Evolutionary conservation across 768 basidiomycete genomes (phyloP), one percentile per base, ranked within the genome.

Genomic region (Asterophora parasitica): DNA sequence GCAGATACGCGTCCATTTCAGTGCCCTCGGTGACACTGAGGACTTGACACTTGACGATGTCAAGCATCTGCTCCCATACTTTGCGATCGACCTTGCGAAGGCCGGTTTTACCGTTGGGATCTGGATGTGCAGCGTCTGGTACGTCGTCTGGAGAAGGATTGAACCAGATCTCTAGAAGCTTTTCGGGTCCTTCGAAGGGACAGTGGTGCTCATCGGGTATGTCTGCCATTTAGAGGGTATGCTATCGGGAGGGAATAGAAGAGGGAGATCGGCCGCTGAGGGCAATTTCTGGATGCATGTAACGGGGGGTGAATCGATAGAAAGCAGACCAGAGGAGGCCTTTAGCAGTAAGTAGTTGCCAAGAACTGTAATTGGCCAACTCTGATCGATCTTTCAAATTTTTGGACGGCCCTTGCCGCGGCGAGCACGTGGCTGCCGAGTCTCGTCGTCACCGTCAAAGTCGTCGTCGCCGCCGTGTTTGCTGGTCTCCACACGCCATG

Each of bases 151-250:
- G 69, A 7, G 85, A 85, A 10, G 92, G 90, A 1, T 88, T 83
- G 69, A 98, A 97, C 96, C 96, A 98, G 42, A 98, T 81, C 71
- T 99, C 96, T 38, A 98, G 79, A 34, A 97, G 79, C 64, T 95
- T 95, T 71, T 95, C 93, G 51, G 92, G 88, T 16, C 93, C 93
- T 66, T 94, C 92, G 58, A 94, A 95, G 11, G 88, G 86, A 30
- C 77, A 67, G 41, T 66, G 66, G 54, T 58, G 57, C 53, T 70
- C 63, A 47, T 69, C 64, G 52, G 54, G 47, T 54, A 52, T 57
- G 55, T 65, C 59, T 55, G 63, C 55, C 67, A 71, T 72, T n/a
- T 39, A 52, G 56, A 54, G 63, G 56, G 53, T 62, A 71, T 73
- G 76, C 75, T 78, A 79, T 73, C 72, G 75, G 63, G 69, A 65